Percentiles rank a stretch among this genome's conserved stretches.
Conservation (phyloP, 1,284 basidiomycete genomes). For the Trichosporon sp. region DNA sequence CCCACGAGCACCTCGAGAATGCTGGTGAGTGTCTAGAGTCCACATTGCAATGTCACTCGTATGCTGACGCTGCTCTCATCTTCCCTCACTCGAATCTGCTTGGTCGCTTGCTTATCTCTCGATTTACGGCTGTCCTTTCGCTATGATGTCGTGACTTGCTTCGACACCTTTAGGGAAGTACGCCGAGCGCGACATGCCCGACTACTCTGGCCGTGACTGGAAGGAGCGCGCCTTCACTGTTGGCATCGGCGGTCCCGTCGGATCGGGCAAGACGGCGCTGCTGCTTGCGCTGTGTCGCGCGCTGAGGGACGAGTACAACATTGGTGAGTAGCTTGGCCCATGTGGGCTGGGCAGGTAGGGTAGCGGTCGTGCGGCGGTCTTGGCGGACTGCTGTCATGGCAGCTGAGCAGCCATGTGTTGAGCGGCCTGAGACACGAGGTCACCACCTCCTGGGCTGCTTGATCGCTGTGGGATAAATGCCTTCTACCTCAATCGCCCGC, state of each 20-base stretch:
- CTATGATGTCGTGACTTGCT: not conserved
- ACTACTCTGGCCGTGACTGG: conserved; percentile 78
- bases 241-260: conserved; percentile 95
- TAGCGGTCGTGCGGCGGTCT: not conserved
- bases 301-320: conserved; percentile 78
- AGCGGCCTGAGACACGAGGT: too few species aligned
- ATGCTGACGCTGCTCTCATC: not conserved
- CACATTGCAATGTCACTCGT: not conserved
- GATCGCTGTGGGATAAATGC: too few species aligned
- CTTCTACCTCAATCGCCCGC: too few species aligned
- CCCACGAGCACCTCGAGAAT: conserved; percentile 82
- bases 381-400: too few species aligned
- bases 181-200: conserved; percentile 84
- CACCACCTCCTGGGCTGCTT: too few species aligned
- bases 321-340: conserved; percentile 63
- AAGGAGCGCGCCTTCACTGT: conserved; percentile 91
- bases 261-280: conserved; percentile 94
- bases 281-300: conserved; percentile 85
- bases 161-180: conserved; percentile 67
- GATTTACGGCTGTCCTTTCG: too few species aligned
- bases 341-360: too few species aligned
- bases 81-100: not conserved
- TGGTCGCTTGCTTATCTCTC: too few species aligned
- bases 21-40: conserved; percentile 57
- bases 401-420: too few species aligned